Evolutionary conservation across 1,284 basidiomycete species (phyloP), one percentile per base, ranked within the genome.

Genomic region (Sporisorium iseilematis-ciliati): DNA sequence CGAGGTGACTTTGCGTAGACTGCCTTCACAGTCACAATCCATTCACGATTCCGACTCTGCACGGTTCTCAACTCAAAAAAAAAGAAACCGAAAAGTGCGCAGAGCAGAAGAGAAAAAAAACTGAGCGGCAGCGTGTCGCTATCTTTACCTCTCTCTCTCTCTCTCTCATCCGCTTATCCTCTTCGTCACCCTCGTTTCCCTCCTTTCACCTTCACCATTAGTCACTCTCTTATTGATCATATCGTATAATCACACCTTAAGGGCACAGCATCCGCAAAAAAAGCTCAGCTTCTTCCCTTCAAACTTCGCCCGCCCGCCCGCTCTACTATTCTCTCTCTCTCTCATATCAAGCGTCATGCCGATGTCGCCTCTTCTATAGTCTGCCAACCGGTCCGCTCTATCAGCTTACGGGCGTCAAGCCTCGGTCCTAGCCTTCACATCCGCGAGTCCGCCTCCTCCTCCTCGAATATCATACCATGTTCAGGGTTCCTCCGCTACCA

Each of bases 401-500:
- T 48, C 8, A 48, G 21, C 16, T 18, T n/a, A 18, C 8, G 46
- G 26, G 26, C 4, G 3, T n/a, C 11, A 48, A 48, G 46, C 25
- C 25, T 48, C 46, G 26, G 46, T 7, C 18, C 8, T 18, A 10
- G 26, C 26, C 35, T 38, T 38, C 35, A 16, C 16, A 38, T 38
- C 35, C 35, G 35, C 35, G 16, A 38, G 10, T 38, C 35, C 2
- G 2, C 35, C 35, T 38, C 35, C 2, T 3, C 35, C 35, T 38
- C 14, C 35, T 38, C 12, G 35, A 38, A 14, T 16, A 38, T 14
- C 35, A 38, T 21, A 62, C 11, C 4, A 72, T 72, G 69, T 53
- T 58, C 49, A 69, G 26, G 16, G 56, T 75, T 3, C 72, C 72
- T 46, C 52, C 72, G 14, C 59, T 75, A 6, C 72, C 72, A 25